Evolutionary conservation across 345 rosid species (phyloP), one percentile per base, ranked within the genome.

Genomic region (Melastoma malabathricum): DNA sequence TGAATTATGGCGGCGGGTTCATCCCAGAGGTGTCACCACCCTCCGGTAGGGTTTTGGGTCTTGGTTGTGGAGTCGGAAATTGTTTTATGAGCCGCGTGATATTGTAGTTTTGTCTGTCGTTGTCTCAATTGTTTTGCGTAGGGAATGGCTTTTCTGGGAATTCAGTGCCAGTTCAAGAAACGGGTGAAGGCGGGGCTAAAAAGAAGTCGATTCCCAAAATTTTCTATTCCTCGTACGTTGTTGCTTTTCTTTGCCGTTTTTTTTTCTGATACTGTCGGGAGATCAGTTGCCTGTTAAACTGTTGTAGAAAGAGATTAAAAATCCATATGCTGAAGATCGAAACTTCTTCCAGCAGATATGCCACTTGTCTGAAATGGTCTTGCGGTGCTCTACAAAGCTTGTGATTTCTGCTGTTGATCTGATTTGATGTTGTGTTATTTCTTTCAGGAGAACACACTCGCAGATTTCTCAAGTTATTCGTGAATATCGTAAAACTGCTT

Each of bases 401-500:
- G 31, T 27, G 31, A 27, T 27, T 27, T 27, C 3, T 27, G 31
- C 23, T 29, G 17, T 43, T 27, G 18, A 27, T 15, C n/a, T 48
- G 43, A 19, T 69, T 54, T 34, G 38, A 39, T 56, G 44, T 60
- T 25, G 51, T 63, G 43, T 47, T 5, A 18, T 27, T 27, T 27
- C 10, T 53, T 48, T 46, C 25, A 90, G 98, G 87, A 84, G 98
- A 75, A 90, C 96, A 3, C 98, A 90, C 66, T 78, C 96, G 50
- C 96, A 90, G 69, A 75, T 90, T 64, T 76, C 96, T 38, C 98
- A 90, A 74, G 89, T 82, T 57, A 71, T 90, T 48, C 80, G 79
- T 20, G 98, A 90, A 63, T 90, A 82, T 61, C 60, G 71, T 63
- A 90, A 90, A 68, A 86, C 98, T 69, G 60, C 83, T 29, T 90